A percentile compares a stretch with the other conserved stretches of the same genome.
phyloP scores from a whole-genome alignment of 1,284 basidiomycete genomes.

The Moesziomyces globuligerus region DNA sequence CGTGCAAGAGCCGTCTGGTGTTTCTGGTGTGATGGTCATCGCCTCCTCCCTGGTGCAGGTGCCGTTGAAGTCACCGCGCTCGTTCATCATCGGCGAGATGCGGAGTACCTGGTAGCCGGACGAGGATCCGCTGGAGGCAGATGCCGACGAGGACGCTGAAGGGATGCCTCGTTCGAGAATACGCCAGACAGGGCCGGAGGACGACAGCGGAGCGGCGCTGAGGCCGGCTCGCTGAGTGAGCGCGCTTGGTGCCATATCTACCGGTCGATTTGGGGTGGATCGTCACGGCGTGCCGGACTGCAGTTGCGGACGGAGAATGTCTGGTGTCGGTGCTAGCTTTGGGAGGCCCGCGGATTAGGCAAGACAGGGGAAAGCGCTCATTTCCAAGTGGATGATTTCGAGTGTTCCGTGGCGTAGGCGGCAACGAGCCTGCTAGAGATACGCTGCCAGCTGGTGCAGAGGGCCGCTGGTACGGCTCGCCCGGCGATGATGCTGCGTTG shows the following conservation, averaged over 20 bases:
- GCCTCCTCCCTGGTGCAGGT: slow-evolving; percentile 36
- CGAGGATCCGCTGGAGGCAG: slow-evolving; percentile 1
- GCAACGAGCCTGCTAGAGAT: no score
- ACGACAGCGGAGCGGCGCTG: slow-evolving; percentile 10
- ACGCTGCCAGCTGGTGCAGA: no score
- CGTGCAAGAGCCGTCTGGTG: slow-evolving; percentile 40
- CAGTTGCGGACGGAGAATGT: no score
- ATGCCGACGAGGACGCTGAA: slow-evolving; percentile 8
- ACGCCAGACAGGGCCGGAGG: slow-evolving; percentile 12
- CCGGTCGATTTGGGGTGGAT: background rate
- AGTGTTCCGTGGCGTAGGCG: no score
- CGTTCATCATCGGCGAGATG: slow-evolving; percentile 41
- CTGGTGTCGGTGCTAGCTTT: no score
- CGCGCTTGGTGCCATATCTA: slow-evolving; percentile 21
- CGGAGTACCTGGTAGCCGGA: slow-evolving; percentile 22
- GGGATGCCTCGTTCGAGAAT: slow-evolving; percentile 9
- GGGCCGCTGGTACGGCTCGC: no score
- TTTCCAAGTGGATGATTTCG: no score
- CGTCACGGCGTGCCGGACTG: no score
- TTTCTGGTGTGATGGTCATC: slow-evolving; percentile 45
- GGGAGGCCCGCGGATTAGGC: no score
- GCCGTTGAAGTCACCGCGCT: slow-evolving; percentile 48
- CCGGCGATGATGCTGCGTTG: background rate
- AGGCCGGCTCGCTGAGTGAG: slow-evolving; percentile 3
- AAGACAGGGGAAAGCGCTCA: no score